Percentiles rank a stretch among this genome's conserved stretches.
phyloP scores from a whole-genome alignment of 208 protist species.

The Trypanosoma lewisi region DNA sequence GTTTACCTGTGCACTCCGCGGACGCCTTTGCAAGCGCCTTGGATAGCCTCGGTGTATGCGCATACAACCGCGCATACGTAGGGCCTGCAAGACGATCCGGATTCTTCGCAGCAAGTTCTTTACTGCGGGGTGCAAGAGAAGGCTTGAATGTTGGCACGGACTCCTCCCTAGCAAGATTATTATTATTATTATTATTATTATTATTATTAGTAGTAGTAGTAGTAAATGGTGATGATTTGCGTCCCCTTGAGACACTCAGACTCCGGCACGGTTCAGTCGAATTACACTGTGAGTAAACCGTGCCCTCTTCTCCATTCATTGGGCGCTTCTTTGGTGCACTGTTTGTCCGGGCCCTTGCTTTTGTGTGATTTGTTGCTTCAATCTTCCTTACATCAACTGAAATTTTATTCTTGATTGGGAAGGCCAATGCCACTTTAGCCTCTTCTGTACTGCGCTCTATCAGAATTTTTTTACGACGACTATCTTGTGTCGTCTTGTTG shows the following conservation, averaged over 20 bases:
- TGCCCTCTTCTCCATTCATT: not conserved
- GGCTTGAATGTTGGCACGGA: conserved; percentile 12
- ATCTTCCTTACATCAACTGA: not conserved
- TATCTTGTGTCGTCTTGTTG: not conserved
- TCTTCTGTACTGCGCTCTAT: not conserved
- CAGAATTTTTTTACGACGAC: not conserved
- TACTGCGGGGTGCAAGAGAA: conserved; percentile 15
- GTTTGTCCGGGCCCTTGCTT: not conserved
- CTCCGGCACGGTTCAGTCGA: not conserved
- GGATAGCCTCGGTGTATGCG: not conserved
- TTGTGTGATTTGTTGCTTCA: not conserved
- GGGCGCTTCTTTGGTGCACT: not conserved
- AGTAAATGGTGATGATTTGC: not conserved
- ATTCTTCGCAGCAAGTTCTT: conserved; percentile 3
- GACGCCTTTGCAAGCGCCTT: not conserved
- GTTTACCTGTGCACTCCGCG: conserved; percentile 1
- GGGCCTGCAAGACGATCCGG: not conserved
- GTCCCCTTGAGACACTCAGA: not conserved
- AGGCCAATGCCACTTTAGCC: not conserved
- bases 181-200: too few relatives aligned
- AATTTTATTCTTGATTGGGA: not conserved
- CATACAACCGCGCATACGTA: conserved; percentile 15
- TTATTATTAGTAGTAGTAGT: too few relatives aligned
- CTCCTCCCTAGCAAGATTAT: not conserved
- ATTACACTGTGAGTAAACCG: not conserved